These are phyloP conservation scores for Lactarius trivialis DNA, from an alignment of 768 basidiomycete genomes.

Conservation along the genomic window DNA sequence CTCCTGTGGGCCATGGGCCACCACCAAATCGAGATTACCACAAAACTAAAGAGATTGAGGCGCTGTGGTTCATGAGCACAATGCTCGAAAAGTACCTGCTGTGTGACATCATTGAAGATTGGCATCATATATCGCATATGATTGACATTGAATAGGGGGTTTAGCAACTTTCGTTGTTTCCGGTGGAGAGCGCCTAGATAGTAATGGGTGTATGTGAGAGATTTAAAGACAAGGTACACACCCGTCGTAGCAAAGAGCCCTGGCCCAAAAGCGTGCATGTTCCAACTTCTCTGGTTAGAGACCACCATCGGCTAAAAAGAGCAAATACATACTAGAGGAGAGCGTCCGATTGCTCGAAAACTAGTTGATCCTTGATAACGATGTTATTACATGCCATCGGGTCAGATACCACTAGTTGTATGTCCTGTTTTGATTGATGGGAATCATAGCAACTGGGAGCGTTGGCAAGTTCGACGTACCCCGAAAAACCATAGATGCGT, in stretches of 20 bases:
- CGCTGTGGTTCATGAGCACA: too few species aligned
- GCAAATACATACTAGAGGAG: not conserved
- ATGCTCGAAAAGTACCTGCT: not conserved
- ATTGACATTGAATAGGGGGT: slow-evolving; percentile 1
- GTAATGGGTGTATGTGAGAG: not conserved
- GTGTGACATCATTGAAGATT: not conserved
- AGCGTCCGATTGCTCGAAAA: not conserved
- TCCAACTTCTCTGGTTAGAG: not conserved
- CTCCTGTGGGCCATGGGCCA: not conserved
- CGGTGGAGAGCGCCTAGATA: not conserved
- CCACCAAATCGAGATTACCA: not conserved
- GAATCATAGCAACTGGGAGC: too few species aligned
- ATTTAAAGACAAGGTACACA: not conserved
- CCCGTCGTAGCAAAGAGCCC: not conserved
- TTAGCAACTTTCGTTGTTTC: not conserved
- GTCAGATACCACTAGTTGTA: not conserved
- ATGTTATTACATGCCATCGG: not conserved
- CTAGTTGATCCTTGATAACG: not conserved
- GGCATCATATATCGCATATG: slow-evolving; percentile 7
- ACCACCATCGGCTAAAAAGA: not conserved
- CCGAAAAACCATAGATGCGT: too few species aligned
- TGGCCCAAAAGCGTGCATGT: not conserved
- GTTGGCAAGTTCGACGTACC: too few species aligned
- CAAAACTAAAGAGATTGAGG: not conserved
- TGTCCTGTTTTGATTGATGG: not conserved